These are phyloP conservation scores for Salix arbutifolia DNA, from an alignment of 345 rosid species.

Conservation along the genomic window DNA sequence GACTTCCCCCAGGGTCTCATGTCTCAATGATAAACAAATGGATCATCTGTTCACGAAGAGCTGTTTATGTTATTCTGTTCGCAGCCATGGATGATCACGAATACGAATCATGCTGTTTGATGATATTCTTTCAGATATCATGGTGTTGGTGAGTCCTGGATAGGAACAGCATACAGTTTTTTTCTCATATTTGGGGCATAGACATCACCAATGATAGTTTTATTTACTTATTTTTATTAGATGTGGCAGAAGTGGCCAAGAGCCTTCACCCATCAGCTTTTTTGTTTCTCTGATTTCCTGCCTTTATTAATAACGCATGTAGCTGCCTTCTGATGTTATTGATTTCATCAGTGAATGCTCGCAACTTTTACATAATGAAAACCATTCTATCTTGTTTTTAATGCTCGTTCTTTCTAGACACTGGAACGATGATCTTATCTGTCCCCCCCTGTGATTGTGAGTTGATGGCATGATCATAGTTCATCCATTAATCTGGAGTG, in stretches of 20 bases:
- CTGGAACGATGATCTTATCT: not conserved
- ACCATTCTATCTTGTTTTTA: not conserved
- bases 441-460: not conserved
- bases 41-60: conserved; percentile 61
- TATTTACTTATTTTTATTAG: conserved; percentile 19
- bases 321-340: conserved; percentile 13
- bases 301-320: conserved; percentile 5
- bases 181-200: conserved; percentile 10
- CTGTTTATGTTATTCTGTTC: conserved; percentile 51
- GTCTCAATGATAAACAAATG: not conserved
- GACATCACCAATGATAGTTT: conserved; percentile 7
- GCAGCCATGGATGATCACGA: conserved; percentile 64
- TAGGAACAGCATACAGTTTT: conserved; percentile 22
- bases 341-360: conserved; percentile 9
- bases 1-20: conserved; percentile 22
- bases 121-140: conserved; percentile 6
- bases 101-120: not conserved
- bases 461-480: not conserved
- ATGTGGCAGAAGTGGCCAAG: conserved; percentile 48
- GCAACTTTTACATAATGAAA: not conserved
- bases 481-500: not conserved
- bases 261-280: conserved; percentile 41
- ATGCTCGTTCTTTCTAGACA: not conserved
- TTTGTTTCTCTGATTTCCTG: not conserved
- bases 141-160: conserved; percentile 18